Evolutionary conservation across 768 basidiomycete species (phyloP).

Genomic region (Sarcomyxa edulis): DNA sequence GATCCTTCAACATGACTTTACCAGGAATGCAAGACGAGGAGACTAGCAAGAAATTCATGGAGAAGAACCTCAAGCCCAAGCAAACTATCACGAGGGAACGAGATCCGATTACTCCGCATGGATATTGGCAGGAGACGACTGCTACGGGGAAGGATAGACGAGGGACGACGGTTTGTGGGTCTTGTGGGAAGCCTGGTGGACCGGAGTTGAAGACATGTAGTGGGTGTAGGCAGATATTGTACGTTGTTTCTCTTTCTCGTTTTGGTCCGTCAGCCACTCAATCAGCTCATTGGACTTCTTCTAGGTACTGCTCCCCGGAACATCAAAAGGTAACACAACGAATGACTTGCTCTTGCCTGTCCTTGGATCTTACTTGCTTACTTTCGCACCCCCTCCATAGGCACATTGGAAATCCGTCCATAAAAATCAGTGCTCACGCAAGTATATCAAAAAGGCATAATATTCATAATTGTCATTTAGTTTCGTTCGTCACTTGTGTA

Average conservation of each 20-base stretch:
- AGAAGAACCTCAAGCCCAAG: slow-evolving; percentile 11
- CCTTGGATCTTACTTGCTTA: not conserved
- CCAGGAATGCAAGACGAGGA: slow-evolving; percentile 9
- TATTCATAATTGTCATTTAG: no score
- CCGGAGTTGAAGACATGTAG: slow-evolving; percentile 18
- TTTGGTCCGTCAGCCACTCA: no score
- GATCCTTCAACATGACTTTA: slow-evolving; percentile 19
- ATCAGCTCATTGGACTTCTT: no score
- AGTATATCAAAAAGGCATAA: slow-evolving; percentile 9
- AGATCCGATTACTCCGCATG: slow-evolving; percentile 7
- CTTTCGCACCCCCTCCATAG: slow-evolving; percentile 7
- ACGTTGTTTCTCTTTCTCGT: not conserved
- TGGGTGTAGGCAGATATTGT: slow-evolving; percentile 20
- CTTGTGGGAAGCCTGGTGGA: slow-evolving; percentile 24
- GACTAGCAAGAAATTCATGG: no score
- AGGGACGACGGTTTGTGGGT: slow-evolving; percentile 18
- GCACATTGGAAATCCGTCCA: slow-evolving; percentile 20
- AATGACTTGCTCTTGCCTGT: no score
- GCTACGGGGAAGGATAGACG: slow-evolving; percentile 17
- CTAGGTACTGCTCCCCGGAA: slow-evolving; percentile 13
- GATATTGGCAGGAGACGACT: slow-evolving; percentile 21
- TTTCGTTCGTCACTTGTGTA: no score
- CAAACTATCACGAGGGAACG: slow-evolving; percentile 11
- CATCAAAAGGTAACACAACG: slow-evolving; percentile 17
- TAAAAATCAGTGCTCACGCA: slow-evolving; percentile 16